A percentile compares a stretch with the other conserved stretches of the same genome.
Evolutionary conservation across 2,329 filamentous ascomycete species (phyloP).

Genomic region (Bipolaris victoriae): DNA sequence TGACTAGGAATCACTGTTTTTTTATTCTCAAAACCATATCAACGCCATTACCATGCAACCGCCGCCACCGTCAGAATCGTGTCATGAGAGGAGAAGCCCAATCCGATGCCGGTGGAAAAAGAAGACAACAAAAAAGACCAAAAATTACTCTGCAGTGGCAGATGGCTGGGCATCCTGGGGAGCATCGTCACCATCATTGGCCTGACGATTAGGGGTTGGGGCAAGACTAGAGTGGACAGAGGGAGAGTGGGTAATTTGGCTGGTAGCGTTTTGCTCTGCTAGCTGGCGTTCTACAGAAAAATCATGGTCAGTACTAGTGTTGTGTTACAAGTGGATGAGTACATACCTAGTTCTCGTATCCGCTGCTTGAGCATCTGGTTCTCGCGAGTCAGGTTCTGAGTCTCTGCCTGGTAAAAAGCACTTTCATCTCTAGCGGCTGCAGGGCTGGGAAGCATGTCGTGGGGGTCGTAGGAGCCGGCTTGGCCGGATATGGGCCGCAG

Average conservation of each 20-base stretch:
- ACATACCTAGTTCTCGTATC: slow-evolving; percentile 72
- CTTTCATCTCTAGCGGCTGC: slow-evolving; percentile 66
- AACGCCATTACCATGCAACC: slow-evolving; percentile 1
- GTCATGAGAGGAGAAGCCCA: not conserved
- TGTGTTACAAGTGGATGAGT: not conserved
- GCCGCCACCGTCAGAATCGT: not conserved
- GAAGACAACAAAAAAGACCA: not conserved
- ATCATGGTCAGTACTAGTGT: slow-evolving; percentile 4
- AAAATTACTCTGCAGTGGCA: slow-evolving; percentile 9
- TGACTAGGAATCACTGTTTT: not conserved
- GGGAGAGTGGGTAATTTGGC: slow-evolving; percentile 41
- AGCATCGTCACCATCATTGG: slow-evolving; percentile 10
- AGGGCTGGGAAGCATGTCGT: slow-evolving; percentile 66
- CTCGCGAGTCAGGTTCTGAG: slow-evolving; percentile 76
- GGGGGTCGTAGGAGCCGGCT: slow-evolving; percentile 53
- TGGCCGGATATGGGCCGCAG: slow-evolving; percentile 60
- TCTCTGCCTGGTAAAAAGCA: slow-evolving; percentile 82
- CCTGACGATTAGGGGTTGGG: slow-evolving; percentile 26
- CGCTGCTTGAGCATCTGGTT: slow-evolving; percentile 82
- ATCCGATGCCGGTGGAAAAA: not conserved
- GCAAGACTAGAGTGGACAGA: slow-evolving; percentile 36
- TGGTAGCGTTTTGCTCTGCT: slow-evolving; percentile 40
- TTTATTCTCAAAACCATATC: not conserved
- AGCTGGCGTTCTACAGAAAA: slow-evolving; percentile 42
- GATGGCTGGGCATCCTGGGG: slow-evolving; percentile 4